These are phyloP conservation scores for Aspergillus sp. DNA, from an alignment of 2,329 filamentous ascomycete genomes.

Conservation along the genomic window DNA sequence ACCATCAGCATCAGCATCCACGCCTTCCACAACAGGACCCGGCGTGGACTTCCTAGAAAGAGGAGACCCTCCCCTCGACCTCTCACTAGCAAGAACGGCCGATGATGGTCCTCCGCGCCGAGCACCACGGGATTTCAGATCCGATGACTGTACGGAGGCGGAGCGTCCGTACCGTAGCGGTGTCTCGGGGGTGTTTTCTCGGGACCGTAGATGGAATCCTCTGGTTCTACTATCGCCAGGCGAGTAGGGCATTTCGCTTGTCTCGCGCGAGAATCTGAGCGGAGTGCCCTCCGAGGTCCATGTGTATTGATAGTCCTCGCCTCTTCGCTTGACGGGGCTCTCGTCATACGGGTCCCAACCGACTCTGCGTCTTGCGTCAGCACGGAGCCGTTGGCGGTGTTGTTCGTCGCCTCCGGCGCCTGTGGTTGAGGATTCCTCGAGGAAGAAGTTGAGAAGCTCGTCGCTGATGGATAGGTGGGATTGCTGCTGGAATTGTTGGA, in stretches of 20 bases:
- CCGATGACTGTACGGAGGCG: conserved; percentile 23
- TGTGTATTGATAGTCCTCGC: conserved; percentile 65
- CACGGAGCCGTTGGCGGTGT: conserved; percentile 60
- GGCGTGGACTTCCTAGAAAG: conserved; percentile 36
- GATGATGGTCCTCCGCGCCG: conserved; percentile 15
- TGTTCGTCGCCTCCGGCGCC: conserved; percentile 65
- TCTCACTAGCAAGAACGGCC: conserved; percentile 16
- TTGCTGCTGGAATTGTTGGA: conserved; percentile 89
- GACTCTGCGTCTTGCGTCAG: conserved; percentile 62
- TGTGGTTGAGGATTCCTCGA: conserved; percentile 68
- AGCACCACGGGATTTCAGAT: conserved; percentile 8
- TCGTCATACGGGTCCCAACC: conserved; percentile 75
- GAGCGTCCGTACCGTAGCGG: conserved; percentile 26
- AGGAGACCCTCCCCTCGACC: conserved; percentile 33
- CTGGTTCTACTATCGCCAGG: conserved; percentile 26
- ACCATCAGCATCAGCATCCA: conserved; percentile 17
- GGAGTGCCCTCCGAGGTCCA: conserved; percentile 31
- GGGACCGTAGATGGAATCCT: conserved; percentile 34
- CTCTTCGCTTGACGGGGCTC: conserved; percentile 65
- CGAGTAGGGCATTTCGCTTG: conserved; percentile 29
- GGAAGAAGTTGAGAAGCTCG: conserved; percentile 84
- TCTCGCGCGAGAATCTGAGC: conserved; percentile 26
- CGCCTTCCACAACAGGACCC: conserved; percentile 29
- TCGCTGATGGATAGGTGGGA: conserved; percentile 89
- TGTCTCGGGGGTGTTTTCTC: conserved; percentile 37